Conservation (phyloP, 371 early-diverging fungal species). For the Saksenaea oblongispora region DNA sequence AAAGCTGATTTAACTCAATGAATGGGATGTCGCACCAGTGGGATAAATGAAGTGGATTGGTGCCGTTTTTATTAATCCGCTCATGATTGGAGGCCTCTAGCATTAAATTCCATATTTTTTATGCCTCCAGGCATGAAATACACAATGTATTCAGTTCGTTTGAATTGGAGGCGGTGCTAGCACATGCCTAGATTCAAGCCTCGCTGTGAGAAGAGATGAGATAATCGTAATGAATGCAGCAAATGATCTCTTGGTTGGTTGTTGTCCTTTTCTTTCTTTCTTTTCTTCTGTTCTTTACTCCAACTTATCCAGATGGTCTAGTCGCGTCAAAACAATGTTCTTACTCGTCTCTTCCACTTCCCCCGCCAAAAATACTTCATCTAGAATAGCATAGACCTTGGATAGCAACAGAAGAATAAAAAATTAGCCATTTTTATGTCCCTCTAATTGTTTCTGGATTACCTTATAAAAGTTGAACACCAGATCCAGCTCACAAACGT, state of each 20-base stretch:
- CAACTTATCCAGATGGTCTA: conserved; percentile 79
- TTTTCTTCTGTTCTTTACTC: conserved; percentile 41
- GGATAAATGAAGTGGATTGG: too few relatives aligned
- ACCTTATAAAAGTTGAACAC: conserved; percentile 97
- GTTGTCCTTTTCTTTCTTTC: too few relatives aligned
- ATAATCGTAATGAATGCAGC: neutral
- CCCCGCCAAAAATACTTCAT: conserved; percentile 96
- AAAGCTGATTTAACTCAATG: too few relatives aligned
- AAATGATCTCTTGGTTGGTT: neutral
- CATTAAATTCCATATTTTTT: too few relatives aligned
- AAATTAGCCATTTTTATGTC: neutral
- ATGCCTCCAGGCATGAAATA: too few relatives aligned
- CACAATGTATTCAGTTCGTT: too few relatives aligned
- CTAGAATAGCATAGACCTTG: conserved; percentile 94
- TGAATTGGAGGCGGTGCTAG: too few relatives aligned
- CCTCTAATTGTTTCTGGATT: conserved; percentile 1
- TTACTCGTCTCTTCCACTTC: conserved; percentile 97
- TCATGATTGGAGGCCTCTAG: too few relatives aligned
- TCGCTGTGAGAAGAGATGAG: neutral
- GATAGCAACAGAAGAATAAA: neutral
- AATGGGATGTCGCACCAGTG: too few relatives aligned
- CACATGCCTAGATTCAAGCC: too few relatives aligned
- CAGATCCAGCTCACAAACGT: conserved; percentile 97
- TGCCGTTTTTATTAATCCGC: too few relatives aligned
- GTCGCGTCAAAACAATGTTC: conserved; percentile 68